phyloP scores from a whole-genome alignment of 2,329 filamentous ascomycete species.

The Neonectria punicea region DNA sequence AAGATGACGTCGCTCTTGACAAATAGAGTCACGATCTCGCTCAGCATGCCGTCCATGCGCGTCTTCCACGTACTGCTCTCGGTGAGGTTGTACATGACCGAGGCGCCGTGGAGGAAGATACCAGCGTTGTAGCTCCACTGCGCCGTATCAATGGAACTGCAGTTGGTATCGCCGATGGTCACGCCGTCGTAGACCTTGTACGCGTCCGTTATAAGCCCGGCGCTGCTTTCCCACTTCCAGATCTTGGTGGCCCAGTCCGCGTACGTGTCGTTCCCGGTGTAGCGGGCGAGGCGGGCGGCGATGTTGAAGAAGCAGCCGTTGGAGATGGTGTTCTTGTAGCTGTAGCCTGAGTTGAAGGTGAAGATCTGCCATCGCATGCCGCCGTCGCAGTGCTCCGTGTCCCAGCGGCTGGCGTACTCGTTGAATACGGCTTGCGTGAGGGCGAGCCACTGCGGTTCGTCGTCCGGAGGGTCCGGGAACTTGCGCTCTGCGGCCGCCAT shows the following conservation, averaged over 20 bases:
- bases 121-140: conserved; percentile 79
- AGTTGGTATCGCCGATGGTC: conserved; percentile 52
- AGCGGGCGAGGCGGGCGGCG: conserved; percentile 77
- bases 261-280: conserved; percentile 84
- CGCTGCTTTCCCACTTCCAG: conserved; percentile 71
- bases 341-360: conserved; percentile 76
- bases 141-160: conserved; percentile 63
- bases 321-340: conserved; percentile 75
- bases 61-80: conserved; percentile 63
- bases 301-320: conserved; percentile 78
- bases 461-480: conserved; percentile 73
- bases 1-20: conserved; percentile 64
- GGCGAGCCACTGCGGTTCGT: conserved; percentile 77
- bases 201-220: conserved; percentile 66
- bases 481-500: conserved; percentile 82
- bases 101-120: conserved; percentile 70
- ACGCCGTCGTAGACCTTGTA: conserved; percentile 66
- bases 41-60: conserved; percentile 68
- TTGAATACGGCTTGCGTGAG: conserved; percentile 84
- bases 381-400: conserved; percentile 71
- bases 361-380: conserved; percentile 90
- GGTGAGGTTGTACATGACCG: conserved; percentile 73
- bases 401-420: conserved; percentile 78
- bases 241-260: conserved; percentile 77
- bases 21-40: conserved; percentile 63